A percentile compares a stretch with the other conserved stretches of the same genome.
These are phyloP conservation scores for Chlorella sorokiniana DNA, from an alignment of 139 green algal species.

Conservation along the genomic window DNA sequence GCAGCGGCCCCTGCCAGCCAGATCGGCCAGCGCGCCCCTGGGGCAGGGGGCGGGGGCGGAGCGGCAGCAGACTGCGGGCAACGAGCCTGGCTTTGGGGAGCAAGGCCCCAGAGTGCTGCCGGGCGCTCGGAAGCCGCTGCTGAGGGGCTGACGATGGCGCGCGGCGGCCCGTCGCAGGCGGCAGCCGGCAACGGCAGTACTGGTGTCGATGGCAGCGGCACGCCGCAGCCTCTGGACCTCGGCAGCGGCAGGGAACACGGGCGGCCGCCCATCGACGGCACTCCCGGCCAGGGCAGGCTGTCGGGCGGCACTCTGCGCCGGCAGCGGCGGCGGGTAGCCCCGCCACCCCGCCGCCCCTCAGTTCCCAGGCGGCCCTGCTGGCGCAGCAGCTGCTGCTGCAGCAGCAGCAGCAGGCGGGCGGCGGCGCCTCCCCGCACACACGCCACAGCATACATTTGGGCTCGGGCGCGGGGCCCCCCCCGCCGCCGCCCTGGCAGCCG, in stretches of 20 bases:
- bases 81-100: constrained; percentile 6
- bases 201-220: no score
- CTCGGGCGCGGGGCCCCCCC: not conserved
- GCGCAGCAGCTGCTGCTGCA: constrained; percentile 30
- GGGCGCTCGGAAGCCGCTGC: not conserved
- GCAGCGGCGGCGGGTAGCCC: not conserved
- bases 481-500: not conserved
- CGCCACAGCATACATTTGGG: not conserved
- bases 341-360: not conserved
- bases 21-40: not conserved
- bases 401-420: not conserved
- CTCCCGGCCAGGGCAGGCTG: not conserved
- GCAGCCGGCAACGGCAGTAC: no score
- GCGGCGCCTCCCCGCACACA: not conserved
- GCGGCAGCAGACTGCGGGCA: not conserved
- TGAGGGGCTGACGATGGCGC: no score
- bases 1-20: not conserved
- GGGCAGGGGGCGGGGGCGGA: not conserved
- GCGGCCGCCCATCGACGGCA: no score
- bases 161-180: no score
- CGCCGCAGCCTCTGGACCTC: no score
- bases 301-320: not conserved
- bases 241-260: no score
- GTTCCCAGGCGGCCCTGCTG: constrained; percentile 15
- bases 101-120: constrained; percentile 6